Percentiles rank a stretch among this genome's conserved stretches.
Evolutionary conservation across 192 early-diverging fungal species (phyloP).

Genomic region (Geranomyces michiganensis): DNA sequence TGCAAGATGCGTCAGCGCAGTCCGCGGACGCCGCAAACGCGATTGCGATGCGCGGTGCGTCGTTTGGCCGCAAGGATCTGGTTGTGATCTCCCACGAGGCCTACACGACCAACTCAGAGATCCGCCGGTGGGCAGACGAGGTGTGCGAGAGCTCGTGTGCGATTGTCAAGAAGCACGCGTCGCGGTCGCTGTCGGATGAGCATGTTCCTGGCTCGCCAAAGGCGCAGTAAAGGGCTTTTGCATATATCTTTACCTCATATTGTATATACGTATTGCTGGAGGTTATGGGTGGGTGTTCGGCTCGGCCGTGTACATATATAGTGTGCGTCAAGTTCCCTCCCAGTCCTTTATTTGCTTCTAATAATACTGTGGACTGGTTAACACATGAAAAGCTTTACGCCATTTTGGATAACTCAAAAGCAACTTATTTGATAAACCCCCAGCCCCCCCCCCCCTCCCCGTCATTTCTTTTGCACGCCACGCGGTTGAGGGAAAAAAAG

Average conservation of each 20-base stretch:
- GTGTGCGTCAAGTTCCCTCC: no score
- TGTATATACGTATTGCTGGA: background rate
- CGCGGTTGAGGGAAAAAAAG: no score
- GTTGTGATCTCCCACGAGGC: constrained; percentile 31
- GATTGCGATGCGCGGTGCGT: constrained; percentile 30
- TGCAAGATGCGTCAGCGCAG: constrained; percentile 31
- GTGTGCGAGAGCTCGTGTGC: constrained; percentile 21
- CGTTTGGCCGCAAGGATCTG: constrained; percentile 51
- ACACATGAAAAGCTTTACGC: no score
- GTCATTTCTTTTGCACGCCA: constrained; percentile 6
- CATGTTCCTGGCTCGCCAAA: background rate
- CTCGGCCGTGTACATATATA: no score
- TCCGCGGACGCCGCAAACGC: constrained; percentile 36
- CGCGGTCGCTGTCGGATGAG: background rate
- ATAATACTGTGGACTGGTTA: no score
- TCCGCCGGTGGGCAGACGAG: constrained; percentile 27
- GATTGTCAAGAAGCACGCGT: constrained; percentile 18
- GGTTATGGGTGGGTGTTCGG: no score
- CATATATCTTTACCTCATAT: no score
- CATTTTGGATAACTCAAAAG: no score
- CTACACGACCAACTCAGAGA: constrained; percentile 4
- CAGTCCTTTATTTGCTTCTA: no score
- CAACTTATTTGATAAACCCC: no score
- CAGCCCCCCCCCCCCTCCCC: no score
- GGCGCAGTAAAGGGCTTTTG: background rate